Evolutionary conservation across 805 yeast species (phyloP).

Genomic region (Candida fluviatilis): DNA sequence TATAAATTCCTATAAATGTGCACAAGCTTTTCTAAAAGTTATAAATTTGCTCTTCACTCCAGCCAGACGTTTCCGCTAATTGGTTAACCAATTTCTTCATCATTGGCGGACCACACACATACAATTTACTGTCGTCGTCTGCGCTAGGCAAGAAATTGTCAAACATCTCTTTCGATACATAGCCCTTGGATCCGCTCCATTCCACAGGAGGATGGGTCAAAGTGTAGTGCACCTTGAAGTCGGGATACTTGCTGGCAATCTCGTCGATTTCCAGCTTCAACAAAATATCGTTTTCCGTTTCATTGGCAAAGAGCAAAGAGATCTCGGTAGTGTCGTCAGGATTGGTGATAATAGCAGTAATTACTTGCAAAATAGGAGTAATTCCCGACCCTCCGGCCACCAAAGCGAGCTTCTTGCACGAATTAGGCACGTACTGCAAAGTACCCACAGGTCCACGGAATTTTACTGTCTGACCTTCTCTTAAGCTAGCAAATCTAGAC

Average conservation of each 20-base stretch:
- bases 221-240: conserved; percentile 57
- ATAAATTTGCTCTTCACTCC: conserved; percentile 33
- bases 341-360: conserved; percentile 64
- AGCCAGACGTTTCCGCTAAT: conserved; percentile 57
- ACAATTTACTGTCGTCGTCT: conserved; percentile 47
- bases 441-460: conserved; percentile 81
- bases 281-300: conserved; percentile 72
- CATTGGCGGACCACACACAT: conserved; percentile 72
- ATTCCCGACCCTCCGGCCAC: conserved; percentile 88
- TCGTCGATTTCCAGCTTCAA: conserved; percentile 71
- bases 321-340: conserved; percentile 63
- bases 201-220: conserved; percentile 40
- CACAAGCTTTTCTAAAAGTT: no score
- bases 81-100: conserved; percentile 54
- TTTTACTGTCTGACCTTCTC: conserved; percentile 61
- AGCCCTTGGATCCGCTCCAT: conserved; percentile 62
- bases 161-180: conserved; percentile 55
- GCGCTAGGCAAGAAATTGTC: conserved; percentile 50
- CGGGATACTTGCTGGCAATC: conserved; percentile 57
- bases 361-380: conserved; percentile 83
- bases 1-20: neutral
- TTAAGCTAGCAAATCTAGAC: conserved; percentile 57
- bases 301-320: conserved; percentile 65
- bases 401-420: conserved; percentile 60
- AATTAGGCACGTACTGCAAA: conserved; percentile 53